Evolutionary conservation across 345 rosid genomes (phyloP).

Genomic region (Excoecaria agallocha): DNA sequence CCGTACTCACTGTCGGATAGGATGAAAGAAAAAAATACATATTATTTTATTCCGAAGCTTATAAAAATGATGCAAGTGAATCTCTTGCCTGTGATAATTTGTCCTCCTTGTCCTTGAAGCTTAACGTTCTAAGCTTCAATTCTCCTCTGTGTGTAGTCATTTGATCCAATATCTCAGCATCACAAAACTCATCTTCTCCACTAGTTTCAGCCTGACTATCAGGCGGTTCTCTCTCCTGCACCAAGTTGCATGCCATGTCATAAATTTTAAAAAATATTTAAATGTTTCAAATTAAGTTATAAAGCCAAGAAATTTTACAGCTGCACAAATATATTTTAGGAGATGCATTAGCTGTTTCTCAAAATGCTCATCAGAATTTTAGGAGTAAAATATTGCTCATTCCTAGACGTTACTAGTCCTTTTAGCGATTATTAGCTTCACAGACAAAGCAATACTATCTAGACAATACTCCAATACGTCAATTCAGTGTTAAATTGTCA

Average conservation of each 20-base stretch:
- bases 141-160: conserved; percentile 81
- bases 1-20: no score
- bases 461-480: neutral
- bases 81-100: conserved; percentile 31
- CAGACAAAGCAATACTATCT: no score
- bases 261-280: conserved; percentile 2
- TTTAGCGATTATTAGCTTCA: neutral
- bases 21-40: no score
- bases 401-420: no score
- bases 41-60: no score
- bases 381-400: no score
- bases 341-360: neutral
- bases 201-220: conserved; percentile 17
- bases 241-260: conserved; percentile 4
- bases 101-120: conserved; percentile 60
- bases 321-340: neutral
- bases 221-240: conserved; percentile 39
- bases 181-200: conserved; percentile 55
- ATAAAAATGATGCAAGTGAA: neutral
- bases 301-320: neutral
- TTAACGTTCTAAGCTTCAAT: conserved; percentile 58
- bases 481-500: neutral
- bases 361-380: neutral
- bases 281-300: neutral
- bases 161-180: conserved; percentile 73